phyloP scores from a whole-genome alignment of 2,329 filamentous ascomycete species.

The Ceratocystiopsis sp. region DNA sequence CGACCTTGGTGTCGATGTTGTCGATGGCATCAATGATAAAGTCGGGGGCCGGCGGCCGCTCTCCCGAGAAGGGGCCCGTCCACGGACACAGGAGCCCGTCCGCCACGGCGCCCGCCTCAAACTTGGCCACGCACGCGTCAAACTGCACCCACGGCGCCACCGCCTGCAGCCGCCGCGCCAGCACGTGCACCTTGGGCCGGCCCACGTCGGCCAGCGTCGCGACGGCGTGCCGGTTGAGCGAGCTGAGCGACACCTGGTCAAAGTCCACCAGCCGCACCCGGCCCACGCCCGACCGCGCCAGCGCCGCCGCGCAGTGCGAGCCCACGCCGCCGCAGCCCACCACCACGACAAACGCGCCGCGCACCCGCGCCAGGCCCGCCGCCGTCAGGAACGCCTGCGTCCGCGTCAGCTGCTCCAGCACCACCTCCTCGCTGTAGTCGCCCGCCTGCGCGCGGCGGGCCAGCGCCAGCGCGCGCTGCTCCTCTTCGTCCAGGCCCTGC shows the following conservation, averaged over 20 bases:
- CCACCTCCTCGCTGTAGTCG: slow-evolving; percentile 60
- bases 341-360: slow-evolving; percentile 68
- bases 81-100: slow-evolving; percentile 50
- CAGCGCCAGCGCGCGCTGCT: slow-evolving; percentile 39
- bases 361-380: slow-evolving; percentile 62
- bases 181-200: slow-evolving; percentile 74
- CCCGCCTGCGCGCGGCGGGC: slow-evolving; percentile 43
- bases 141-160: slow-evolving; percentile 86
- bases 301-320: slow-evolving; percentile 72
- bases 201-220: slow-evolving; percentile 90
- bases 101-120: slow-evolving; percentile 45
- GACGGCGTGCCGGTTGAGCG: slow-evolving; percentile 87
- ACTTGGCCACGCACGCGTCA: slow-evolving; percentile 73
- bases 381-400: slow-evolving; percentile 83
- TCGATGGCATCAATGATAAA: slow-evolving; percentile 97
- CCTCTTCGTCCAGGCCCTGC: slow-evolving; percentile 46
- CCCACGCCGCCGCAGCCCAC: slow-evolving; percentile 92
- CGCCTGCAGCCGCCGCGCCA: slow-evolving; percentile 64
- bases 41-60: no score
- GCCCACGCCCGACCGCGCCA: slow-evolving; percentile 80
- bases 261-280: slow-evolving; percentile 84
- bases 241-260: slow-evolving; percentile 90
- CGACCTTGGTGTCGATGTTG: slow-evolving; percentile 94
- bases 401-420: slow-evolving; percentile 83
- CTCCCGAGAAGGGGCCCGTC: no score